These are phyloP conservation scores for Pseudocercospora pini-densiflorae DNA, from an alignment of 2,329 filamentous ascomycete genomes.

Conservation along the genomic window DNA sequence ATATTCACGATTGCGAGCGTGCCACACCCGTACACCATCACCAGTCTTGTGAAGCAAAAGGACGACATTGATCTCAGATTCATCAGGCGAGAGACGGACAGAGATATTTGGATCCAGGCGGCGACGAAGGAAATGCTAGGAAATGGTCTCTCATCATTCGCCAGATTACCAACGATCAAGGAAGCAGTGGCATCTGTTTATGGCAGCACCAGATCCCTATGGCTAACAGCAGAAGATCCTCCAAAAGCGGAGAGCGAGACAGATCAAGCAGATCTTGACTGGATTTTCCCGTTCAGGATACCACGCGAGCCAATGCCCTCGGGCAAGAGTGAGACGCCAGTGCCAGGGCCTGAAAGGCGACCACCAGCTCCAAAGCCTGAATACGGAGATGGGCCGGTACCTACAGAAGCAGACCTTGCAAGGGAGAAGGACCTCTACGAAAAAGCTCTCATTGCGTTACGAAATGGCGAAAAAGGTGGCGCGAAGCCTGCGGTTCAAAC, in stretches of 20 bases:
- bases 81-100: constrained; percentile 63
- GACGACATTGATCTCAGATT: constrained; percentile 46
- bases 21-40: constrained; percentile 87
- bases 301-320: constrained; percentile 61
- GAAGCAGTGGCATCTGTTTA: constrained; percentile 75
- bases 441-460: constrained; percentile 31
- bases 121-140: constrained; percentile 73
- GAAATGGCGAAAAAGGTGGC: constrained; percentile 16
- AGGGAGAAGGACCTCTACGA: constrained; percentile 62
- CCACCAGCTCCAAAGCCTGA: constrained; percentile 53
- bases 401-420: constrained; percentile 57
- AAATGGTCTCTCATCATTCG: constrained; percentile 63
- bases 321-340: constrained; percentile 61
- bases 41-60: constrained; percentile 64
- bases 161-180: constrained; percentile 77
- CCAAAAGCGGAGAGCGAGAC: constrained; percentile 43
- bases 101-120: constrained; percentile 78
- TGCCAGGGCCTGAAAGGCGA: constrained; percentile 61
- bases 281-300: constrained; percentile 85
- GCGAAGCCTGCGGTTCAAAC: constrained; percentile 33
- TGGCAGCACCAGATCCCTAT: constrained; percentile 69
- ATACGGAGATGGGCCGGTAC: constrained; percentile 56
- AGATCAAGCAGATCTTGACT: constrained; percentile 70
- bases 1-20: constrained; percentile 85
- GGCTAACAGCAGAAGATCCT: constrained; percentile 75